Percentiles rank a stretch among this genome's conserved stretches.
These are phyloP conservation scores for Nicotiana attenuata DNA, from an alignment of 257 asterid genomes.

Conservation along the genomic window DNA sequence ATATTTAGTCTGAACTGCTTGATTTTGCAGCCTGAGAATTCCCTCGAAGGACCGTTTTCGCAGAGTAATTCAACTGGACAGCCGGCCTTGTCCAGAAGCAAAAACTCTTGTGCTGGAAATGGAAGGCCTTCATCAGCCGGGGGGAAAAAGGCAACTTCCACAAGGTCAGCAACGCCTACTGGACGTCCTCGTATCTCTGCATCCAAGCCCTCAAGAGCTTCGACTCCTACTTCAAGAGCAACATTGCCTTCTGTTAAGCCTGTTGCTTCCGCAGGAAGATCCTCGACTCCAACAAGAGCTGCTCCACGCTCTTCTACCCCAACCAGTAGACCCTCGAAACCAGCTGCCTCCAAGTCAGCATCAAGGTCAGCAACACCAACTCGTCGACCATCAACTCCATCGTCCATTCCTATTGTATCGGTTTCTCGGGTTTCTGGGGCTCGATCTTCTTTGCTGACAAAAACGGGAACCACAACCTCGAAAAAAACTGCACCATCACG, in stretches of 20 bases:
- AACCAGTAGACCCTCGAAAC: conserved; percentile 33
- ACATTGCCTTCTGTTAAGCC: conserved; percentile 43
- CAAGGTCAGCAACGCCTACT: conserved; percentile 52
- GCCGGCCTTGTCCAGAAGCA: conserved; percentile 16
- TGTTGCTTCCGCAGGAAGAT: conserved; percentile 29
- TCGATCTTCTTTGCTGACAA: conserved; percentile 28
- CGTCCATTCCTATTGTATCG: conserved; percentile 19
- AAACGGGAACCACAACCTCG: conserved; percentile 17
- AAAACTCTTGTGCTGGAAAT: conserved; percentile 21
- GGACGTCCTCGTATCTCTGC: conserved; percentile 38
- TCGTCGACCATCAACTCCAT: conserved; percentile 30
- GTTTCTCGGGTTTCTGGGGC: conserved; percentile 20
- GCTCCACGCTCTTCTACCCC: conserved; percentile 48
- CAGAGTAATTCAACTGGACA: conserved; percentile 12
- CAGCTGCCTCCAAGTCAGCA: conserved; percentile 33
- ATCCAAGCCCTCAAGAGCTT: conserved; percentile 41
- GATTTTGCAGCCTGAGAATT: conserved; percentile 39
- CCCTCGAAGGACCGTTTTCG: conserved; percentile 22
- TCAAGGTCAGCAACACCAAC: conserved; percentile 58
- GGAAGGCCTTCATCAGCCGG: conserved; percentile 42
- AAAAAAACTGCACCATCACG: conserved; percentile 34
- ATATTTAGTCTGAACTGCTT: not conserved
- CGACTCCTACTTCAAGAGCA: conserved; percentile 55
- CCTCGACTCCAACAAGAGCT: conserved; percentile 46
- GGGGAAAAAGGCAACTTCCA: conserved; percentile 30